Evolutionary conservation across 1,139 yeast species (phyloP).

Genomic region (Suhomyces wounanorum): DNA sequence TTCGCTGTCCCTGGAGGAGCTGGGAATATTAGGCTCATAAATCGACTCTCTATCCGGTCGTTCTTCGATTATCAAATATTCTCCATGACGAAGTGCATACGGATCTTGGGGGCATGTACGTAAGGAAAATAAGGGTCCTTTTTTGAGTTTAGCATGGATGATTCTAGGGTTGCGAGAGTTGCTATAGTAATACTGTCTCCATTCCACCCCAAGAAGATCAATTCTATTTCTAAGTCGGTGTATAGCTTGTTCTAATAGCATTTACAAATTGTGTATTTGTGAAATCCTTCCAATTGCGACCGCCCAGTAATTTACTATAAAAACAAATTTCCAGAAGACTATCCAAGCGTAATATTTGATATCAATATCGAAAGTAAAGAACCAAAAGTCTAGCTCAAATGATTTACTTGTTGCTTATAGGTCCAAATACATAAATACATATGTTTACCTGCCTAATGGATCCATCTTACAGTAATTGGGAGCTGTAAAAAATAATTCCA

Average conservation of each 20-base stretch:
- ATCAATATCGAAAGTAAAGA: no score
- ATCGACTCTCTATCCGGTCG: not conserved
- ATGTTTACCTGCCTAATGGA: no score
- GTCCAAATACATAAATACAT: no score
- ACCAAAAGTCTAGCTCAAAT: no score
- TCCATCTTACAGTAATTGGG: no score
- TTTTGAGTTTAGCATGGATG: slow-evolving; percentile 22
- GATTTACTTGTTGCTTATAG: no score
- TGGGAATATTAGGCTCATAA: not conserved
- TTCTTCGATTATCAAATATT: slow-evolving; percentile 18
- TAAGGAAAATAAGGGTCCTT: slow-evolving; percentile 21
- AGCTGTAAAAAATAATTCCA: no score
- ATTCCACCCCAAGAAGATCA: slow-evolving; percentile 18
- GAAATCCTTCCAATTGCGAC: not conserved
- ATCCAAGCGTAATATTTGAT: no score
- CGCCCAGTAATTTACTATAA: not conserved
- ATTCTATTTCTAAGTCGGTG: slow-evolving; percentile 14
- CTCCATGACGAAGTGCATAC: slow-evolving; percentile 20
- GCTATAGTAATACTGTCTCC: slow-evolving; percentile 24
- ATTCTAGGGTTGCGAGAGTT: slow-evolving; percentile 25
- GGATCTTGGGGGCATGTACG: slow-evolving; percentile 24
- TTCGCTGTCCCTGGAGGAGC: not conserved
- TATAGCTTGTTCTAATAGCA: slow-evolving; percentile 1
- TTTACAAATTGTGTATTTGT: slow-evolving; percentile 4
- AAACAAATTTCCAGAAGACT: not conserved